Evolutionary conservation across 345 rosid species (phyloP).

Genomic region (Brassica incana): DNA sequence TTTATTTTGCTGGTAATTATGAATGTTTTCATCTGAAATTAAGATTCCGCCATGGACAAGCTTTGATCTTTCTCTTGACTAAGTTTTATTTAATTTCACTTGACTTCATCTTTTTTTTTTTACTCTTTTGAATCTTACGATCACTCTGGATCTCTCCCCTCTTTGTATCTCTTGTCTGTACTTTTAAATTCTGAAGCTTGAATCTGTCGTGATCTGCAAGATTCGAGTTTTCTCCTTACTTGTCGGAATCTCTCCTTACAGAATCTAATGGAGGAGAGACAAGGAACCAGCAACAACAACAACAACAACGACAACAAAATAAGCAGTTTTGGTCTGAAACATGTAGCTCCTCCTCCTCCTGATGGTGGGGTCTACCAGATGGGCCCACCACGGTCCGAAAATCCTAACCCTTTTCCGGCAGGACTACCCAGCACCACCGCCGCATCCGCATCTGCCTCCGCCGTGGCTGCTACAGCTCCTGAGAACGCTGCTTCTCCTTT

Average conservation of each 20-base stretch:
- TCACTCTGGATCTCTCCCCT: conserved; percentile 23
- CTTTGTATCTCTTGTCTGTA: conserved; percentile 17
- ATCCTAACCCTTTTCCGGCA: conserved; percentile 39
- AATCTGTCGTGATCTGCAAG: conserved; percentile 39
- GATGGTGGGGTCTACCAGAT: conserved; percentile 37
- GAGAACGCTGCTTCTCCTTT: conserved; percentile 33
- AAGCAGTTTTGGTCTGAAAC: conserved; percentile 41
- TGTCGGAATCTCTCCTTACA: conserved; percentile 27
- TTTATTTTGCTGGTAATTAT: conserved; percentile 42
- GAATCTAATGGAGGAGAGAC: conserved; percentile 63
- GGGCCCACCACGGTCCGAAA: conserved; percentile 49
- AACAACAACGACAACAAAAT: conserved; percentile 22
- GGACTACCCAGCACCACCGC: conserved; percentile 14
- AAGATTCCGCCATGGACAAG: conserved; percentile 37
- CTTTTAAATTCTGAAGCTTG: conserved; percentile 35
- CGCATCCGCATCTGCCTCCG: neutral
- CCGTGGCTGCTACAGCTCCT: neutral
- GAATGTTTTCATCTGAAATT: conserved; percentile 29
- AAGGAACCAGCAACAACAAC: conserved; percentile 29
- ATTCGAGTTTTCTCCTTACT: conserved; percentile 39
- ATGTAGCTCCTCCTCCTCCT: conserved; percentile 31
- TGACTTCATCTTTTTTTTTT: neutral
- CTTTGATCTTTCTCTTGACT: conserved; percentile 50
- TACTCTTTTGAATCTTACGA: conserved; percentile 30
- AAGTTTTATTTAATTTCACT: conserved; percentile 10